phyloP scores from a whole-genome alignment of 805 yeast species.

The Candida koratica region DNA sequence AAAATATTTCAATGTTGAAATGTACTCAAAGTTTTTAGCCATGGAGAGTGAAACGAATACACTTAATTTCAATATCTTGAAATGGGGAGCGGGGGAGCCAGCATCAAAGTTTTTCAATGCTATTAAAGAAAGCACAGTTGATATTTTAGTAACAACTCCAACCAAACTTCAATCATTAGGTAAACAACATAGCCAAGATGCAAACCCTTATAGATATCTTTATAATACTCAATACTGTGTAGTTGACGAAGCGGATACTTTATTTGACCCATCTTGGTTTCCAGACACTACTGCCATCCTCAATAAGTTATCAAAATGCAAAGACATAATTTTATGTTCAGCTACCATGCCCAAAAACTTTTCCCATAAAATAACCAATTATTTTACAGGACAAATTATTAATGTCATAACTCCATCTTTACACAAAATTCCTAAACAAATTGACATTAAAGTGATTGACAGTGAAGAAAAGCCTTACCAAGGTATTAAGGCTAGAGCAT shows the following conservation, averaged over 20 bases:
- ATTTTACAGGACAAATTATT: slow-evolving; percentile 57
- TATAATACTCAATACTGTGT: slow-evolving; percentile 56
- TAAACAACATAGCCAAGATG: slow-evolving; percentile 23
- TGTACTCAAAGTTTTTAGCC: slow-evolving; percentile 21
- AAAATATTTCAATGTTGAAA: slow-evolving; percentile 11
- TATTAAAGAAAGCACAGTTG: slow-evolving; percentile 51
- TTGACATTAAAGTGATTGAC: slow-evolving; percentile 72
- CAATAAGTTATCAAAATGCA: slow-evolving; percentile 47
- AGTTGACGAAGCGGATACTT: slow-evolving; percentile 91
- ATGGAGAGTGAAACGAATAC: slow-evolving; percentile 20
- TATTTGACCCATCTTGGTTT: slow-evolving; percentile 78
- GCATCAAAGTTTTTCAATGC: slow-evolving; percentile 49
- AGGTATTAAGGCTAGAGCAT: slow-evolving; percentile 77
- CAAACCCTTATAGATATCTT: slow-evolving; percentile 37
- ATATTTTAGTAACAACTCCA: slow-evolving; percentile 83
- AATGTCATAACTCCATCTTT: slow-evolving; percentile 75
- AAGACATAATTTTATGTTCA: slow-evolving; percentile 71
- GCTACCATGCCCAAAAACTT: slow-evolving; percentile 87
- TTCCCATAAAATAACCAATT: slow-evolving; percentile 51
- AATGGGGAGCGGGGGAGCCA: slow-evolving; percentile 61
- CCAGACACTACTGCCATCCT: slow-evolving; percentile 59
- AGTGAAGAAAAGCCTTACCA: slow-evolving; percentile 75
- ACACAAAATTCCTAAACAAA: slow-evolving; percentile 76
- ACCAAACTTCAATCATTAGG: slow-evolving; percentile 53
- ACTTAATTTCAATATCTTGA: slow-evolving; percentile 45